Base-by-base conservation (phyloP, 768 basidiomycete genomes). In the Tylopilus vinaceipallidus region DNA sequence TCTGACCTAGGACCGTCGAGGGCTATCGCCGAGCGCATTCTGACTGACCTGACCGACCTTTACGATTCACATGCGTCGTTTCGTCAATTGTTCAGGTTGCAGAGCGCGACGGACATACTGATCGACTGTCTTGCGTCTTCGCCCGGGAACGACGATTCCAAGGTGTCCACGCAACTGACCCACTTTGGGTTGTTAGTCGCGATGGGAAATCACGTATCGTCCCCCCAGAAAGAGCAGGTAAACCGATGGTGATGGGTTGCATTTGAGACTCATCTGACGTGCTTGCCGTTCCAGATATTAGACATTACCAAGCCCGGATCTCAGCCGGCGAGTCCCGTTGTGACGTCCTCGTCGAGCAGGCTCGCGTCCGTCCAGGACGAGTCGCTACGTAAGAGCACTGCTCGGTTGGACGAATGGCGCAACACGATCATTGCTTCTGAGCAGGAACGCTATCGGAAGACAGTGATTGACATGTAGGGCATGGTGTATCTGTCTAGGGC, bases 141-240 rank as follows among this genome's bases (percentile, higher is more conserved):
- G 0, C 42, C 54, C 3, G 50, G 41, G 4, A 39, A 19, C 11
- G 44, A 47, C 12, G 51, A 57, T 37, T 35, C 58, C 19, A 56
- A 49, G 23, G 47, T 89, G 12, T 65, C 84, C 16, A 84, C 89
- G 56, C 89, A 89, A 52, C 63, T 91, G 14, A 80, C 77, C 3
- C 85, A 90, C 54, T 72, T 93, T 22, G 87, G 81, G 2, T 61
- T 85, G 23, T 79, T 84, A 16, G 71, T 92, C 22, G 84, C 86
- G 2, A 68, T 83, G 49, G 87, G 86, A 48, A 79, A 79, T 45
- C 69, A 76, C 9, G 79, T 87, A 35, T 75, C 80, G 13, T 76
- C 77, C 0, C 35, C 66, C n/a, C 88, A 91, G 64, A 91, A 88
- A 56, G 80, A 80, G 45, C 85, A 90, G 76, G 90, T 88, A n/a